These are phyloP conservation scores for Monascus purpureus DNA, from an alignment of 495 filamentous ascomycete genomes.

Conservation along the genomic window DNA sequence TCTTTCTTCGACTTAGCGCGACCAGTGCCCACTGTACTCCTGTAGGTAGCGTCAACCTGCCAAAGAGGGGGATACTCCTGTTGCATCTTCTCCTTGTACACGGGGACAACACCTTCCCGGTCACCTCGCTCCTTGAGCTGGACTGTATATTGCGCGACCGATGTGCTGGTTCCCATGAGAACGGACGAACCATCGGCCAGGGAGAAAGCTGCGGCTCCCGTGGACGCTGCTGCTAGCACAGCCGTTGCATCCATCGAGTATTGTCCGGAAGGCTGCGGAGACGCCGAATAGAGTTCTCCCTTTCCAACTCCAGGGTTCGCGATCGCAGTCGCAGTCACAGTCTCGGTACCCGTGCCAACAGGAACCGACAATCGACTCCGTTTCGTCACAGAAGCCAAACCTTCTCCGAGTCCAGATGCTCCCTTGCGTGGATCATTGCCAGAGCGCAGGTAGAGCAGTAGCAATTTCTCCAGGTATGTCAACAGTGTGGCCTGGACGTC, in stretches of 20 bases:
- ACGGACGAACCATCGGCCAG: background rate
- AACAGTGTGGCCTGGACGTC: background rate
- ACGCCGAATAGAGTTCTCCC: no score
- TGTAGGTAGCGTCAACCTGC: background rate
- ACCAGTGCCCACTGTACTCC: background rate
- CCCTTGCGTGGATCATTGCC: no score
- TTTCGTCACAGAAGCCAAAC: no score
- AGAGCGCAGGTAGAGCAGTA: background rate
- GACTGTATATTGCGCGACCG: background rate
- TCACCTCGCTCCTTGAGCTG: slow-evolving; percentile 2
- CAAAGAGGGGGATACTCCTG: slow-evolving; percentile 1
- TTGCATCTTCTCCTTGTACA: background rate
- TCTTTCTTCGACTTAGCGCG: slow-evolving; percentile 1
- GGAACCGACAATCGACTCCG: no score
- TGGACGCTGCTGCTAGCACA: no score
- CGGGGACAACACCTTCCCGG: background rate
- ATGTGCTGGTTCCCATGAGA: background rate
- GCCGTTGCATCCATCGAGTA: no score
- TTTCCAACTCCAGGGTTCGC: no score
- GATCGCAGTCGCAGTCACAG: no score
- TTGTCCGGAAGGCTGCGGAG: no score
- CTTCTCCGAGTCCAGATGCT: no score
- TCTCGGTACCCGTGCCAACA: no score
- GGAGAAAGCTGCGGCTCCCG: background rate
- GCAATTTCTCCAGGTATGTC: slow-evolving; percentile 1